These are phyloP conservation scores for Scolecobasidium constrictum DNA, from an alignment of 2,329 filamentous ascomycete species.

Conservation along the genomic window DNA sequence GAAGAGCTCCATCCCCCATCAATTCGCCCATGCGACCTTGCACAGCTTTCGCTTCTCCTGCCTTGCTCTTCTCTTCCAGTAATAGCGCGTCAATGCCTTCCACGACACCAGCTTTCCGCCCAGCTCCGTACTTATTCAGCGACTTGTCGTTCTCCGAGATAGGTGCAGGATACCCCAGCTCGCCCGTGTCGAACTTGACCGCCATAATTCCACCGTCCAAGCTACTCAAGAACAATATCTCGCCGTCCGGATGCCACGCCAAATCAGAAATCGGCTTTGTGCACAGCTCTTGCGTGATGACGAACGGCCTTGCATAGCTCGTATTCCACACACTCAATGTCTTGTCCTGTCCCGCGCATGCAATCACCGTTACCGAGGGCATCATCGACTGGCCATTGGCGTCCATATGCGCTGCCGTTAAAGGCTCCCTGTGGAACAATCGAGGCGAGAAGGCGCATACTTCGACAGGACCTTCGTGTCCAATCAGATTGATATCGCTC, in stretches of 20 bases:
- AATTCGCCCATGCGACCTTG: conserved; percentile 96
- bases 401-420: conserved; percentile 36
- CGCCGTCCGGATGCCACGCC: conserved; percentile 86
- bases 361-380: conserved; percentile 76
- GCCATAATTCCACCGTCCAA: conserved; percentile 82
- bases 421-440: conserved; percentile 66
- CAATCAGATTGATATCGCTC: conserved; percentile 92
- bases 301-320: conserved; percentile 79
- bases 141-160: conserved; percentile 86
- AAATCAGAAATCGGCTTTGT: conserved; percentile 90
- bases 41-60: conserved; percentile 76
- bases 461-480: conserved; percentile 92
- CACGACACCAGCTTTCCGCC: conserved; percentile 78
- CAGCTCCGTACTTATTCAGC: conserved; percentile 83
- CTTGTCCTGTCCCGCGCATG: conserved; percentile 93
- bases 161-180: conserved; percentile 80
- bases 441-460: conserved; percentile 95
- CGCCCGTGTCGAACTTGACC: conserved; percentile 71
- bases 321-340: conserved; percentile 97
- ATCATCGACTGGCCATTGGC: conserved; percentile 30
- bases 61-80: conserved; percentile 85
- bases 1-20: conserved; percentile 65
- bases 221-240: conserved; percentile 74
- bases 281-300: conserved; percentile 80
- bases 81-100: conserved; percentile 84